Conservation (phyloP, 2,329 filamentous ascomycete species). For the Botrytis paeoniae region DNA sequence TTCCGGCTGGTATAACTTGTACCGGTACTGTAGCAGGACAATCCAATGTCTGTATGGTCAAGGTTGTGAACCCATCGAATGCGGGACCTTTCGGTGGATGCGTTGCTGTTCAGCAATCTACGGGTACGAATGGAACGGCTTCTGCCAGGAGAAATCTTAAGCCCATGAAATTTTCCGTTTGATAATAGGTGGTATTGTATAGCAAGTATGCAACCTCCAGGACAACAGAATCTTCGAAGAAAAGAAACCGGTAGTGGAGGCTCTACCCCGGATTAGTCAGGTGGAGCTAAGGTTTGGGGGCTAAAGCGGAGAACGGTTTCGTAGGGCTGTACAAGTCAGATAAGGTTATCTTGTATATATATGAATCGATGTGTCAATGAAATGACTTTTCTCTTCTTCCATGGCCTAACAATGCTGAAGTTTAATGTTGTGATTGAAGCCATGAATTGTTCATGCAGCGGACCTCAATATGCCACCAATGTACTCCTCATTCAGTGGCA, state of each 20-base stretch:
- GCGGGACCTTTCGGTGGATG: conserved; percentile 45
- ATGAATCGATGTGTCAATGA: conserved; percentile 7
- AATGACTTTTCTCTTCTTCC: neutral
- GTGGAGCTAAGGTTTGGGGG: neutral
- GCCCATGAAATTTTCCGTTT: neutral
- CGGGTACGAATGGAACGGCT: conserved; percentile 18
- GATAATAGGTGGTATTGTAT: neutral
- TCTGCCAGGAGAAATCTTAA: conserved; percentile 4
- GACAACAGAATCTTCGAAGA: neutral
- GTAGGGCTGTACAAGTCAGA: neutral
- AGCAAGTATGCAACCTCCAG: neutral
- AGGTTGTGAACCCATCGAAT: conserved; percentile 43
- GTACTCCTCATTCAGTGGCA: neutral
- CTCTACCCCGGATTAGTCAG: conserved; percentile 13
- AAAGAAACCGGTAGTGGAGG: neutral
- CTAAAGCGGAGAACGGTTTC: neutral
- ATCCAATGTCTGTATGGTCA: conserved; percentile 43
- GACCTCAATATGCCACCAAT: neutral
- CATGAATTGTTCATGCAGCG: conserved; percentile 8
- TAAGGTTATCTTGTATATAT: neutral
- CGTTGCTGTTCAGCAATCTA: conserved; percentile 40
- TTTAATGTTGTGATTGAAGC: neutral
- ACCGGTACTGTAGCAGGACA: conserved; percentile 39
- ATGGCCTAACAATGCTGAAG: neutral
- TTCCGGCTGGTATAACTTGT: conserved; percentile 43